phyloP scores from a whole-genome alignment of 2,329 filamentous ascomycete species.

The Fusarium guadeloupense region DNA sequence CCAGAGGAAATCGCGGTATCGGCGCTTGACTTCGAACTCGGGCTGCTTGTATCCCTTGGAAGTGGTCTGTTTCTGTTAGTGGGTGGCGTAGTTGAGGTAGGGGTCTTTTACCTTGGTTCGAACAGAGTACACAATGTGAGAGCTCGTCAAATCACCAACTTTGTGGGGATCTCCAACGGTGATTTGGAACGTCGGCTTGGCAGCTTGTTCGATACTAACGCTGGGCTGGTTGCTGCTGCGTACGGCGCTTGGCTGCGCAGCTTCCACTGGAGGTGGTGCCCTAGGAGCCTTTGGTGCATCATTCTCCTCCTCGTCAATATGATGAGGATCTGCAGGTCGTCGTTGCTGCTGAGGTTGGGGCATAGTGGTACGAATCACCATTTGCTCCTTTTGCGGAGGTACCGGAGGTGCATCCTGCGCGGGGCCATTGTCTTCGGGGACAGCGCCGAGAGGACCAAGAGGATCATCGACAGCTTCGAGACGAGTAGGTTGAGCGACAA shows the following conservation, averaged over 20 bases:
- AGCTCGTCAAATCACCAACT: slow-evolving; percentile 94
- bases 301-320: slow-evolving; percentile 76
- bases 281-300: slow-evolving; percentile 63
- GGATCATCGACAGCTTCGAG: slow-evolving; percentile 82
- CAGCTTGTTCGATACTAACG: slow-evolving; percentile 90
- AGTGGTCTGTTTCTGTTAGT: slow-evolving; percentile 70
- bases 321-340: slow-evolving; percentile 66
- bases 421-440: slow-evolving; percentile 58
- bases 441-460: slow-evolving; percentile 78
- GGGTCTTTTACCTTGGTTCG: slow-evolving; percentile 76
- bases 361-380: slow-evolving; percentile 68
- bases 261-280: slow-evolving; percentile 71
- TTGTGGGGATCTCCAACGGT: slow-evolving; percentile 96
- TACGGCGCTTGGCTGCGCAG: slow-evolving; percentile 62
- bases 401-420: slow-evolving; percentile 68
- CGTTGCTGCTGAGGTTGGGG: slow-evolving; percentile 53
- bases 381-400: slow-evolving; percentile 73
- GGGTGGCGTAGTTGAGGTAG: neutral
- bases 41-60: slow-evolving; percentile 94
- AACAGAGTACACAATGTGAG: slow-evolving; percentile 97
- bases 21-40: slow-evolving; percentile 91
- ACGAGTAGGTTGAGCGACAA: slow-evolving; percentile 79
- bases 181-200: slow-evolving; percentile 91
- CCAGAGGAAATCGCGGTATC: slow-evolving; percentile 98
- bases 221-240: slow-evolving; percentile 73